phyloP scores from a whole-genome alignment of 106 monocot genomes.

The Iris macrosiphon region DNA sequence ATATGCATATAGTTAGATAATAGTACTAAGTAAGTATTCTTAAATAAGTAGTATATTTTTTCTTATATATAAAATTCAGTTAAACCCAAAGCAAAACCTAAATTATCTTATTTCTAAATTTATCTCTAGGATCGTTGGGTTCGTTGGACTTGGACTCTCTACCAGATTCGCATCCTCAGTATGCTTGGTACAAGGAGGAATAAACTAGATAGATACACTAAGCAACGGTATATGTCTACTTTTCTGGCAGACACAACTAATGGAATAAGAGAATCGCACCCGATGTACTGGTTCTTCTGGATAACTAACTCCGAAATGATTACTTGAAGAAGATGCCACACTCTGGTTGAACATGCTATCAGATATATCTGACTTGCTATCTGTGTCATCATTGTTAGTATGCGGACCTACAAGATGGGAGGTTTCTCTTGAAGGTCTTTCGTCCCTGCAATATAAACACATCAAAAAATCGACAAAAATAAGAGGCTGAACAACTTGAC shows the following conservation, averaged over 20 bases:
- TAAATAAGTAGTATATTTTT: too few species aligned
- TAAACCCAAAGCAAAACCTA: too few species aligned
- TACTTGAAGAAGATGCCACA: slow-evolving; percentile 36
- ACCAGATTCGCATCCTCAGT: too few species aligned
- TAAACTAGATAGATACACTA: too few species aligned
- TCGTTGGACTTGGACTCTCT: too few species aligned
- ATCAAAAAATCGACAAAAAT: background rate
- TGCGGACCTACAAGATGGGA: slow-evolving; percentile 28
- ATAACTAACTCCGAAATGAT: slow-evolving; percentile 24
- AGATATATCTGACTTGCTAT: slow-evolving; percentile 69
- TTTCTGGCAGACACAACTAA: background rate
- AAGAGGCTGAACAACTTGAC: background rate
- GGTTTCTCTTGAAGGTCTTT: slow-evolving; percentile 31
- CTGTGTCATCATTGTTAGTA: slow-evolving; percentile 35
- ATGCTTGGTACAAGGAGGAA: too few species aligned
- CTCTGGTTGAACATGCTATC: slow-evolving; percentile 28
- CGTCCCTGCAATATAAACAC: slow-evolving; percentile 41
- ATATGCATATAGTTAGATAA: too few species aligned
- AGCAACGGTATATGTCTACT: too few species aligned
- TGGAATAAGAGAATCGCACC: slow-evolving; percentile 26
- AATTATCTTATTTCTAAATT: too few species aligned
- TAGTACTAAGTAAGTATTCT: too few species aligned
- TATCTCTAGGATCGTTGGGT: too few species aligned
- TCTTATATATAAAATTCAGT: too few species aligned
- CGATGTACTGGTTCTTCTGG: slow-evolving; percentile 55